These are phyloP conservation scores for Fraxinus albicans DNA, from an alignment of 305 asterid species.

Conservation along the genomic window DNA sequence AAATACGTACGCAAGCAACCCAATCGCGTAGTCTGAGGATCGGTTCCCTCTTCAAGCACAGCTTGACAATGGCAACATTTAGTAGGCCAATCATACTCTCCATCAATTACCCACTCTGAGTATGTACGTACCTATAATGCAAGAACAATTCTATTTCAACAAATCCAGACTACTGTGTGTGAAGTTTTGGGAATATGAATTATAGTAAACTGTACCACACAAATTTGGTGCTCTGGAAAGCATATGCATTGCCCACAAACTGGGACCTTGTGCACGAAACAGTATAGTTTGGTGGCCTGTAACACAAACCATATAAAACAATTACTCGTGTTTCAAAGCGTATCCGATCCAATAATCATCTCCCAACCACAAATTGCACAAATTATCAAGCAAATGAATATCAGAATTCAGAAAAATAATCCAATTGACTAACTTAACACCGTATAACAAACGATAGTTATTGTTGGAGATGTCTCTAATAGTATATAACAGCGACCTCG, in stretches of 20 bases:
- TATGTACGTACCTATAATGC: conserved; percentile 67
- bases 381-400: conserved; percentile 10
- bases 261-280: conserved; percentile 98
- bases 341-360: conserved; percentile 3
- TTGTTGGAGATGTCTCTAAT: neutral
- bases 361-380: neutral
- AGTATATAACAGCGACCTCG: conserved; percentile 17
- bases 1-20: conserved; percentile 89
- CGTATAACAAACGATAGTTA: neutral
- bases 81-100: conserved; percentile 97
- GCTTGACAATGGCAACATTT: conserved; percentile 80
- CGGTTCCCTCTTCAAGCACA: conserved; percentile 66
- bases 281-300: conserved; percentile 92
- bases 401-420: neutral
- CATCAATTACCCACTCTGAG: conserved; percentile 98
- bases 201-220: conserved; percentile 65
- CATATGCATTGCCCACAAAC: conserved; percentile 97
- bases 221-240: conserved; percentile 87
- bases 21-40: conserved; percentile 72
- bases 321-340: neutral
- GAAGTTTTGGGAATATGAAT: neutral
- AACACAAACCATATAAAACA: conserved; percentile 26
- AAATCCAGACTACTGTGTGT: neutral
- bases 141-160: neutral
- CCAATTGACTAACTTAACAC: conserved; percentile 9